Percentiles rank a stretch among this genome's conserved stretches.
These are phyloP conservation scores for Cyclocybe cylindracea DNA, from an alignment of 768 basidiomycete genomes.

Conservation along the genomic window DNA sequence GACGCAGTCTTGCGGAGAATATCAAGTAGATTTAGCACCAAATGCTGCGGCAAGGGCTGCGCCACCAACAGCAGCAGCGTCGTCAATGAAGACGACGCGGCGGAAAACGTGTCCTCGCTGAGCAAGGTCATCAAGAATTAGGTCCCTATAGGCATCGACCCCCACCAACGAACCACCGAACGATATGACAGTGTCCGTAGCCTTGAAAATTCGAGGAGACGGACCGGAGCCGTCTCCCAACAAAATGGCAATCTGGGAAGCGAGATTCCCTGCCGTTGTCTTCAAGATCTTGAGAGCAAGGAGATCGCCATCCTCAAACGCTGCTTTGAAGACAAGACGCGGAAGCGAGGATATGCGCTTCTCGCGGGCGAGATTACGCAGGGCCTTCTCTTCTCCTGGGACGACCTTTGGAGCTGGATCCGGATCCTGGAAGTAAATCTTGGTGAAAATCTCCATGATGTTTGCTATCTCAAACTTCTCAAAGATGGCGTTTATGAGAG, in stretches of 20 bases:
- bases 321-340: conserved; percentile 77
- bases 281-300: conserved; percentile 63
- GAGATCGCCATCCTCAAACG: conserved; percentile 67
- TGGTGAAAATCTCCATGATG: conserved; percentile 64
- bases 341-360: conserved; percentile 74
- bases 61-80: conserved; percentile 69
- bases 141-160: conserved; percentile 55
- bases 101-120: conserved; percentile 63
- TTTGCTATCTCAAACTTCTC: conserved; percentile 54
- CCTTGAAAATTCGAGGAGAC: conserved; percentile 42
- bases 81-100: conserved; percentile 66
- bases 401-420: conserved; percentile 16
- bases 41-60: conserved; percentile 46
- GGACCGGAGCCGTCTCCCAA: conserved; percentile 38
- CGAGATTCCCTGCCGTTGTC: conserved; percentile 53
- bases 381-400: conserved; percentile 17
- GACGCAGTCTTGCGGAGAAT: no score
- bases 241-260: conserved; percentile 57
- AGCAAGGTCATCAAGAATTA: conserved; percentile 56
- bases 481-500: conserved; percentile 50
- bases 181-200: conserved; percentile 62
- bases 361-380: conserved; percentile 50
- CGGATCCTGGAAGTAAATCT: conserved; percentile 66
- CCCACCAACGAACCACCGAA: conserved; percentile 82
- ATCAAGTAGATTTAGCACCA: neutral